A percentile compares a stretch with the other conserved stretches of the same genome.
Conservation (phyloP, 148 eudicot species). For the Spergularia bocconei region DNA sequence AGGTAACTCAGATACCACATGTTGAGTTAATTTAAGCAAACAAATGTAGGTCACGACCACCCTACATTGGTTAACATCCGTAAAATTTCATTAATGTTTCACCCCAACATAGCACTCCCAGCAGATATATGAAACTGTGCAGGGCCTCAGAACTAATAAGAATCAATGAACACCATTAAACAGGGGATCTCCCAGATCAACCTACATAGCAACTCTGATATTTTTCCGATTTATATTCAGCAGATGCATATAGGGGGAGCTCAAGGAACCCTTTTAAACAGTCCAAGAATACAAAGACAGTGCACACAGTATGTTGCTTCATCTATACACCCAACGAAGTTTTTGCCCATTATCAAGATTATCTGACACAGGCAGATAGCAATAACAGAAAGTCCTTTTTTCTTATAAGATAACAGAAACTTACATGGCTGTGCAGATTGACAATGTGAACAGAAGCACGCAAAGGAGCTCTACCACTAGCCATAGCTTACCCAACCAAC, state of each 20-base stretch:
- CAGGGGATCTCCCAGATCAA: not conserved
- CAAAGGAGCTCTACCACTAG: conserved; percentile 34
- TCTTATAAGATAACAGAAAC: not conserved
- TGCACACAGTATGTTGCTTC: conserved; percentile 45
- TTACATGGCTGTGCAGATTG: conserved; percentile 28
- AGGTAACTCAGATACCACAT: too few relatives aligned
- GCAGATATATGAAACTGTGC: not conserved
- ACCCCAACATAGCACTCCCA: too few relatives aligned
- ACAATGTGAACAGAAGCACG: conserved; percentile 36
- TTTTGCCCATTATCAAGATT: not conserved
- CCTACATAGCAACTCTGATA: not conserved
- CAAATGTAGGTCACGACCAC: not conserved
- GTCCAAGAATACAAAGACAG: conserved; percentile 45
- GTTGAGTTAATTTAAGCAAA: not conserved
- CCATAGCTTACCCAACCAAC: conserved; percentile 32
- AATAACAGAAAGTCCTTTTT: not conserved
- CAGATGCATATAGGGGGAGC: conserved; percentile 53
- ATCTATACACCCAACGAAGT: not conserved
- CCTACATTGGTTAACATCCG: not conserved
- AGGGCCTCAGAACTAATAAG: not conserved
- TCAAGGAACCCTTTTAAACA: conserved; percentile 41
- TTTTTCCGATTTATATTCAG: conserved; percentile 8
- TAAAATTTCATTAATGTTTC: not conserved
- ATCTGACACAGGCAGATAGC: not conserved
- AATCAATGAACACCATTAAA: not conserved